These are phyloP conservation scores for Eimeria necatrix DNA, from an alignment of 169 alveolate genomes.

Conservation along the genomic window DNA sequence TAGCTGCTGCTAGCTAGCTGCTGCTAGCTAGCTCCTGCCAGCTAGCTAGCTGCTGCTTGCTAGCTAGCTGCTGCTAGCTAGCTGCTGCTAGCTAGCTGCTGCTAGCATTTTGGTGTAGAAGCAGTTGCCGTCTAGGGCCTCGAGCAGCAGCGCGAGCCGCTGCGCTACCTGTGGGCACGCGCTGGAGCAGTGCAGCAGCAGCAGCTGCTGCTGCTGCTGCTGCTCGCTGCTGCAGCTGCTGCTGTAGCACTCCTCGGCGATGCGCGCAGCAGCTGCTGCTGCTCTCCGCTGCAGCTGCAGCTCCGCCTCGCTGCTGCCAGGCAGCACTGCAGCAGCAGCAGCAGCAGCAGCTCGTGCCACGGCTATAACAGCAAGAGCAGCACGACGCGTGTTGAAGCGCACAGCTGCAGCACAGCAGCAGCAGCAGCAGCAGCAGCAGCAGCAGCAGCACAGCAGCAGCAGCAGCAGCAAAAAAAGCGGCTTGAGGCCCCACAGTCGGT, in stretches of 20 bases:
- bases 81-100: neutral
- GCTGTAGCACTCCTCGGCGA: conserved; percentile 20
- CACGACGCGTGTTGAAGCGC: conserved; percentile 18
- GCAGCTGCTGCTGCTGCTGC: conserved; percentile 58
- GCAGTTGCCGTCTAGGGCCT: conserved; percentile 40
- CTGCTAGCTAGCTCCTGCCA: neutral
- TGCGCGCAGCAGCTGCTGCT: conserved; percentile 48
- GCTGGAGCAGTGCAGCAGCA: neutral
- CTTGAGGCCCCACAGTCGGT: too few species aligned
- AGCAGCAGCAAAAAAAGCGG: neutral
- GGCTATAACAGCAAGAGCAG: conserved; percentile 10
- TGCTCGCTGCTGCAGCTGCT: conserved; percentile 46
- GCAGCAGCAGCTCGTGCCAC: neutral
- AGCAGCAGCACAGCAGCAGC: conserved; percentile 35
- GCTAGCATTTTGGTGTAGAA: conserved; percentile 31
- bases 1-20: neutral
- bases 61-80: conserved; percentile 41
- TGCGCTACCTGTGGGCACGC: conserved; percentile 32
- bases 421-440: conserved; percentile 27
- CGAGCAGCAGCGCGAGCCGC: conserved; percentile 28
- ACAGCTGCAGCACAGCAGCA: conserved; percentile 35
- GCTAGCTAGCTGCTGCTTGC: conserved; percentile 28
- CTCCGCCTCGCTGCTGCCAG: neutral
- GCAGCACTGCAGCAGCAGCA: conserved; percentile 9
- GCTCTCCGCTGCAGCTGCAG: neutral